Conservation (phyloP, 2,329 filamentous ascomycete genomes). For the Pseudopyricularia cyperi region DNA sequence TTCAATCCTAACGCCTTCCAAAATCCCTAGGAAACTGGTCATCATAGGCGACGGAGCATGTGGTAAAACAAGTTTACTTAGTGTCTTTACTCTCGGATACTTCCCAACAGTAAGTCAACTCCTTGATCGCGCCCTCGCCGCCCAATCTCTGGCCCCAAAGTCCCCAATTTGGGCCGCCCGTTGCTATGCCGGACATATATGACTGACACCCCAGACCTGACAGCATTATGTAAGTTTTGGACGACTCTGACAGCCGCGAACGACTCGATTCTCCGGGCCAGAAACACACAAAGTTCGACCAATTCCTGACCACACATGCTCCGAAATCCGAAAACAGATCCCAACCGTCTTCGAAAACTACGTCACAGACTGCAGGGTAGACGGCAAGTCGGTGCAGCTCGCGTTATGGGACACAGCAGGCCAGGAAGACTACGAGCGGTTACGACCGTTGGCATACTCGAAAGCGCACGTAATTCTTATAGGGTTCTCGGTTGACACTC, state of each 20-base stretch:
- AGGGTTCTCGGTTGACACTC: conserved; percentile 88
- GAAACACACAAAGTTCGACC: too few species aligned
- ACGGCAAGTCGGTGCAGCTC: conserved; percentile 96
- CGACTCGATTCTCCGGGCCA: too few species aligned
- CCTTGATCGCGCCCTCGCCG: neutral
- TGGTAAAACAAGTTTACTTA: conserved; percentile 93
- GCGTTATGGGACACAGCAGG: conserved; percentile 99
- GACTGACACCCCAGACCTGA: too few species aligned
- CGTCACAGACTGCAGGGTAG: conserved; percentile 94
- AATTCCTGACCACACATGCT: neutral
- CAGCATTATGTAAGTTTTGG: conserved; percentile 45
- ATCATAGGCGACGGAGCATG: conserved; percentile 97
- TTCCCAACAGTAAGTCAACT: conserved; percentile 74
- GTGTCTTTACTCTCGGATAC: conserved; percentile 94
- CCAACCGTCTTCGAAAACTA: conserved; percentile 99
- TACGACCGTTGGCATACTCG: conserved; percentile 88
- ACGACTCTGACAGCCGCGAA: neutral
- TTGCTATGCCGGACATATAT: neutral
- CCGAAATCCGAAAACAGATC: conserved; percentile 40
- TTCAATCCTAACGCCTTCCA: neutral
- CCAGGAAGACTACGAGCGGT: conserved; percentile 94
- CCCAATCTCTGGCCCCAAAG: conserved; percentile 8
- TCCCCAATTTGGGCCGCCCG: too few species aligned
- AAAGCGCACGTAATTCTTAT: conserved; percentile 97
- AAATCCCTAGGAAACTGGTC: conserved; percentile 69